Evolutionary conservation across 345 rosid genomes (phyloP), one percentile per base, ranked within the genome.

Genomic region (Melaleuca alternifolia): DNA sequence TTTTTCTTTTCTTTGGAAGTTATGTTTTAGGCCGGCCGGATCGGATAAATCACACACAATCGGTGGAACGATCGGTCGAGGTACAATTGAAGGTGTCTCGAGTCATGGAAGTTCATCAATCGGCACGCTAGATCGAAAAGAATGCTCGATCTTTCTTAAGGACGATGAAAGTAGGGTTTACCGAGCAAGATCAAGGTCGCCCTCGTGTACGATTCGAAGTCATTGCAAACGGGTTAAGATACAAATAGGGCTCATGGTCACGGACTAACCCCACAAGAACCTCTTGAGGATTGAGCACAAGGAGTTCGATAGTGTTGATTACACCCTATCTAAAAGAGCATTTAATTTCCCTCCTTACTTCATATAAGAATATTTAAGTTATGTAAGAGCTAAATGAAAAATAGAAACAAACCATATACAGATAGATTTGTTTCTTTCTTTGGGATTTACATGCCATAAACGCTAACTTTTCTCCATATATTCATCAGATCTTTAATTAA

Each of bases 31-130:
- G 16, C 15, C 4, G 2, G 4, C 2, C 4, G 53, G 4, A 59
- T 59, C 1, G 9, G 4, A 59, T 59, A n/a, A 30, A 28, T 59
- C 33, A 1, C 33, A 4, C 71, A n/a, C 71, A 2, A 59, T 26
- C 0, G 0, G 9, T n/a, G 33, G 0, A n/a, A 4, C 4, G 9
- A n/a, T 59, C 6, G 71, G 8, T 59, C 33, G 1, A 1, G 14
- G 28, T 26, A n/a, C 2, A 0, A 59, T 11, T 28, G 33, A n/a
- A 1, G 71, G 14, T n/a, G 13, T 6, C 4, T 12, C 18, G 8
- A 59, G 8, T 33, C 71, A 12, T 59, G 33, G 71, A 16, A 59
- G 33, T 33, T 59, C 2, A 1, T 1, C 33, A 1, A 1, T 59
- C 16, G 8, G 16, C 65, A 59, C 16, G 1, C 33, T 30, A 59